Evolutionary conservation across 2,329 filamentous ascomycete genomes (phyloP).

Genomic region (Alternaria gaisen): DNA sequence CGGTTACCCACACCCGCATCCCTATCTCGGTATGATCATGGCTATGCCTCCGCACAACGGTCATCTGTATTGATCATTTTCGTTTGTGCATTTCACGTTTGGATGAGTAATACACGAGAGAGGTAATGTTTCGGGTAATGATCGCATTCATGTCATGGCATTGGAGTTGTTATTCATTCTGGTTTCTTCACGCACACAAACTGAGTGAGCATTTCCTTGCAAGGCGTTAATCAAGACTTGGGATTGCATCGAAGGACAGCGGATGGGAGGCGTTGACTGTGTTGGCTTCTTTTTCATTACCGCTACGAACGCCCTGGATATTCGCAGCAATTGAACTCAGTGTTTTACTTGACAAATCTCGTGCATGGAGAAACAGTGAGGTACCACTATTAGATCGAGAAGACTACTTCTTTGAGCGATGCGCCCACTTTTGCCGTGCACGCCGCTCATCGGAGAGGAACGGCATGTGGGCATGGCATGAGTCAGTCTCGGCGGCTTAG

Average conservation of each 20-base stretch:
- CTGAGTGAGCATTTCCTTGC: constrained; percentile 17
- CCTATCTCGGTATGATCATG: constrained; percentile 18
- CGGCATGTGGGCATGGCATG: constrained; percentile 23
- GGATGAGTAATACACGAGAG: constrained; percentile 1
- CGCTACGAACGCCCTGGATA: background rate
- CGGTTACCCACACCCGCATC: constrained; percentile 20
- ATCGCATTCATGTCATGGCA: constrained; percentile 23
- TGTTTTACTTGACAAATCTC: constrained; percentile 3
- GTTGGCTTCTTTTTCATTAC: constrained; percentile 2
- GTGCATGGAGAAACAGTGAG: background rate
- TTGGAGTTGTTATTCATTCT: constrained; percentile 12
- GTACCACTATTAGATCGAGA: background rate
- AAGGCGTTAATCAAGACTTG: constrained; percentile 21
- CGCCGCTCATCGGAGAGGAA: constrained; percentile 15
- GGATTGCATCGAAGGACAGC: constrained; percentile 5
- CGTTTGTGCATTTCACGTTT: constrained; percentile 11
- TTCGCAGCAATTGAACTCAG: constrained; percentile 6
- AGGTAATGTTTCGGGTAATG: constrained; percentile 17
- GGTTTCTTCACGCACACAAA: constrained; percentile 5
- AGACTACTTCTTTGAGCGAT: constrained; percentile 10
- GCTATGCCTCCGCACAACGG: constrained; percentile 16
- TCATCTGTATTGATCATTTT: constrained; percentile 22
- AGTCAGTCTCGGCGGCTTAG: constrained; percentile 23
- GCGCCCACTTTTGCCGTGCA: constrained; percentile 12
- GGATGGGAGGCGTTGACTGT: constrained; percentile 7